Base-by-base conservation (phyloP, 352 stramenopile genomes). In the Globisporangium lucens region DNA sequence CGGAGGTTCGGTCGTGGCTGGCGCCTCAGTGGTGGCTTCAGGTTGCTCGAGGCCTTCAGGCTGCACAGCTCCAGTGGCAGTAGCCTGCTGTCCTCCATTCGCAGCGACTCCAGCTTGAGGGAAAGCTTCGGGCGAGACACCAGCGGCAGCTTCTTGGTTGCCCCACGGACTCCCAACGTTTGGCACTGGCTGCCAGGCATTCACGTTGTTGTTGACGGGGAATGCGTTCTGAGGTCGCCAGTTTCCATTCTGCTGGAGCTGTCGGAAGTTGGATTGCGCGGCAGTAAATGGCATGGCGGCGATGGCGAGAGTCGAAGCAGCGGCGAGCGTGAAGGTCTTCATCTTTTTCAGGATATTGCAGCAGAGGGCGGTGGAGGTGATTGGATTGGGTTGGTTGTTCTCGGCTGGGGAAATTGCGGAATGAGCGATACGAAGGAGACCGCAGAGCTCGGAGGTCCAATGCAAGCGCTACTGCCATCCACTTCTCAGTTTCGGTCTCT, bases 81-180 rank as follows among this genome's bases (percentile, higher is more conserved):
- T 41, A 38, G 20, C 24, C 24, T 47, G 57, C 38, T 52, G 57
- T 27, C 46, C 35, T 1, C 29, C 57, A 17, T 13, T 41, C 57
- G 46, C 41, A 63, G 46, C 36, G 27, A 5, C 35, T 10, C 63
- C 63, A 55, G 35, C 38, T 20, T 67, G 62, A 46, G 62, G 62
- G 52, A 62, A 62, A 1, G 29, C 61, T 51, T 66, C 47, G 46
- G 61, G 46, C 17, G 61, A 63, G 20, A n/a, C 8, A 12, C 35
- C 24, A 46, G 38, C 24, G 38, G 38, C 38, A 17, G 13, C 61
- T 29, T 22, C 49, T 24, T 55, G 49, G 22, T 38, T 41, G 36
- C 51, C 51, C 61, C 61, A 67, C 46, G 71, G 68, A 41, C 72
- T 66, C 13, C 75, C 76, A 15, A 78, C 74, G 47, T 74, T 67